Evolutionary conservation across 345 rosid species (phyloP).

Genomic region (Salix purpurea): DNA sequence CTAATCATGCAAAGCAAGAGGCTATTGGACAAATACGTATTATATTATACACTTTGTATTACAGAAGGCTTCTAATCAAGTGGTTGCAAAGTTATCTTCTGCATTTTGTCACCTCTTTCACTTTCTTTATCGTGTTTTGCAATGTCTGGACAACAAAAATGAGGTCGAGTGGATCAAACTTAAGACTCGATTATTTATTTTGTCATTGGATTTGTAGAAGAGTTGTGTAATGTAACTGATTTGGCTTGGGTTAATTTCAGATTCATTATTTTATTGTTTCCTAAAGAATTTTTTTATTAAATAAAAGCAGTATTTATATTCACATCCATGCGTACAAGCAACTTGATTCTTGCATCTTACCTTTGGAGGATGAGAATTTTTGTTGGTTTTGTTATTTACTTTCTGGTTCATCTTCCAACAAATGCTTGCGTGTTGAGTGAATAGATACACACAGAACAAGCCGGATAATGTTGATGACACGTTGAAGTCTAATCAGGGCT

Average conservation of each 20-base stretch:
- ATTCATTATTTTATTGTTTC: constrained; percentile 23
- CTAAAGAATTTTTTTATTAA: neutral
- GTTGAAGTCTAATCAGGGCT: neutral
- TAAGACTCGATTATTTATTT: constrained; percentile 4
- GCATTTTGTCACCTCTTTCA: neutral
- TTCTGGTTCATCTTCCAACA: neutral
- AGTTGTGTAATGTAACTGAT: constrained; percentile 24
- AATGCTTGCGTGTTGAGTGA: neutral
- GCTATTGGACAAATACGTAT: constrained; percentile 19
- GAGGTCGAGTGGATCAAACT: constrained; percentile 10
- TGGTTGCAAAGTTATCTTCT: constrained; percentile 13
- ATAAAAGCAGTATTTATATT: constrained; percentile 13
- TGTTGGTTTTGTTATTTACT: neutral
- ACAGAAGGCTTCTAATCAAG: constrained; percentile 24
- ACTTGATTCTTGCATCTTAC: neutral
- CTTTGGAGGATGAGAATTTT: neutral
- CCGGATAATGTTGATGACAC: neutral
- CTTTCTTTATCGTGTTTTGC: constrained; percentile 1
- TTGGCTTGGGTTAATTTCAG: constrained; percentile 35
- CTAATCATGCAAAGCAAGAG: constrained; percentile 24
- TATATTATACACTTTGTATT: constrained; percentile 10
- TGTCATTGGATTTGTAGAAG: constrained; percentile 23
- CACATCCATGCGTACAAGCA: neutral
- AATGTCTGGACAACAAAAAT: constrained; percentile 10
- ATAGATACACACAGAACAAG: neutral